Percentiles rank a stretch among this genome's conserved stretches.
Conservation (phyloP, 1,139 yeast species). For the Hyphopichia burtonii region DNA sequence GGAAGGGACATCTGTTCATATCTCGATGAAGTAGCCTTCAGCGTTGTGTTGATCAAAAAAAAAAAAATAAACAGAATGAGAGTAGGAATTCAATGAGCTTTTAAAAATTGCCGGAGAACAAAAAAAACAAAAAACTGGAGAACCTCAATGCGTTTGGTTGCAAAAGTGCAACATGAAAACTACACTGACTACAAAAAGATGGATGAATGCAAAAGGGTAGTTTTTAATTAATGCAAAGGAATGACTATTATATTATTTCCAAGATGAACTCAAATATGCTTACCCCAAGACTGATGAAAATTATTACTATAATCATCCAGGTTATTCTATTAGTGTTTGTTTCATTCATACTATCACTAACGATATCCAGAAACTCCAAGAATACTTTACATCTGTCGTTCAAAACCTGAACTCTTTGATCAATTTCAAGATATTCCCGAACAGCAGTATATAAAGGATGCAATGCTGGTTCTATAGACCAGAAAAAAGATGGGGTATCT, state of each 20-base stretch:
- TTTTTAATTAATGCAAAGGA: neutral
- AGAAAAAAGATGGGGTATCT: conserved; percentile 94
- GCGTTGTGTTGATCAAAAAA: no score
- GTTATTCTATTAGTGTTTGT: conserved; percentile 88
- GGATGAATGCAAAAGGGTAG: no score
- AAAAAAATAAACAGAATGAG: neutral
- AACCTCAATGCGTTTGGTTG: neutral
- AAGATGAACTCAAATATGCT: conserved; percentile 45
- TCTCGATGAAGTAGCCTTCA: no score
- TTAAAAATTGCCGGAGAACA: no score
- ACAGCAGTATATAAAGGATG: conserved; percentile 90
- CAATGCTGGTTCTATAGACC: conserved; percentile 95
- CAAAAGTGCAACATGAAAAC: no score
- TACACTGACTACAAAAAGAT: no score
- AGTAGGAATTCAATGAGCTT: no score
- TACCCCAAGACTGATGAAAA: conserved; percentile 75
- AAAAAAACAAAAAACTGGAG: no score
- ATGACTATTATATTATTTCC: conserved; percentile 23
- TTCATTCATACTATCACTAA: conserved; percentile 93
- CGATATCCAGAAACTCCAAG: conserved; percentile 86
- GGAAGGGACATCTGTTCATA: conserved; percentile 30
- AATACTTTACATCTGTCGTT: conserved; percentile 94
- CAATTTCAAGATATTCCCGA: conserved; percentile 90
- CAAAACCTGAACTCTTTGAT: conserved; percentile 87
- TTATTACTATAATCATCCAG: conserved; percentile 83